Base-by-base conservation (phyloP, 164 flowering plant species). In the Vitis rotundifolia region DNA sequence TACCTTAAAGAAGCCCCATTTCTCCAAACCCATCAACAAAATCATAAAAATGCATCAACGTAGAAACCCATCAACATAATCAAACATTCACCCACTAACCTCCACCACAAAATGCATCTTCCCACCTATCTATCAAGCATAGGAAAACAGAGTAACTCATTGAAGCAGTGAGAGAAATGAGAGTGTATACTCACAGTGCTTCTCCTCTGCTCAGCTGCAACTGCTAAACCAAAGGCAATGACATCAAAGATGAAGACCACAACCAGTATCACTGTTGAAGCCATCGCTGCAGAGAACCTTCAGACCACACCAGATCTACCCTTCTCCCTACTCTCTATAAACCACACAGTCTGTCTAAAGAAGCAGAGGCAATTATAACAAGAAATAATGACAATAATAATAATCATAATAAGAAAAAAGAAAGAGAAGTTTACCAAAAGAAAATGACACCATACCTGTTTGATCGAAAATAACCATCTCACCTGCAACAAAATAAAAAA, bases 151-250 rank as follows among this genome's bases (percentile, higher is more conserved):
- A 58, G 26, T 18, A 52, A 58, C 18, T 29, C 49, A 44, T 18
- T 37, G 22, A 12, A 26, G 56, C 11, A 49, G 71, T 59, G 31
- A 14, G 53, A 6, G 57, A 57, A 52, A 58, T 64, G 51, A 51
- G 15, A 66, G 51, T 11, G 7, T 11, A n/a, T 1, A 75, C 88
- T 78, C 13, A 91, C 98, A 59, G 85, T 84, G 81, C 89, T 93
- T 73, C 94, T 83, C 63, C 97, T 82, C 72, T 84, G 97, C 81
- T 93, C 94, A 69, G 97, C 94, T 8, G 87, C 91, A 61, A 91
- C 81, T 55, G 93, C 96, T 31, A 91, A 75, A 19, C 77, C 89
- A 61, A 87, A 88, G 59, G 96, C 93, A 68, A 87, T 85, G 67
- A 87, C 70, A 77, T 90, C 88, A 28, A 90, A 67, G 62, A 87